Evolutionary conservation across 108 stramenopile genomes (phyloP).

Genomic region (Discostella stelligeroides): DNA sequence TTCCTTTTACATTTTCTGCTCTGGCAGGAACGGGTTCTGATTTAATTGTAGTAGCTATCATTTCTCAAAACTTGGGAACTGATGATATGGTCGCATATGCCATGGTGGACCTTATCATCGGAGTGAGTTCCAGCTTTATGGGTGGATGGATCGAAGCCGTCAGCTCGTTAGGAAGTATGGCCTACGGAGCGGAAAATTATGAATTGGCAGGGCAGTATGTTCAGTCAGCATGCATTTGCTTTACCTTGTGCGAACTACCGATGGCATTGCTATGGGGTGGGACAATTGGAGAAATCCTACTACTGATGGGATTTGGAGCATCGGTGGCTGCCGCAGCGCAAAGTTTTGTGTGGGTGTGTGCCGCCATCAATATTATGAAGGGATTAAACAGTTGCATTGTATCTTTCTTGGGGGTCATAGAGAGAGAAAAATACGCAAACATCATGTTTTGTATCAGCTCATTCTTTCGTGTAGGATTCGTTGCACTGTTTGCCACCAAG

Average conservation of each 20-base stretch:
- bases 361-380: constrained; percentile 10
- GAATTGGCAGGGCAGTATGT: constrained; percentile 33
- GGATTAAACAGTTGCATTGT: constrained; percentile 6
- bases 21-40: constrained; percentile 14
- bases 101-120: constrained; percentile 33
- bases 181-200: constrained; percentile 39
- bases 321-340: constrained; percentile 11
- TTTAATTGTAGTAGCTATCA: constrained; percentile 21
- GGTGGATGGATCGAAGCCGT: constrained; percentile 34
- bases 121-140: constrained; percentile 27
- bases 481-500: not conserved
- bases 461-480: constrained; percentile 15
- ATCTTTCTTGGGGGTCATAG: constrained; percentile 23
- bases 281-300: constrained; percentile 27
- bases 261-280: constrained; percentile 19
- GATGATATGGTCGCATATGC: constrained; percentile 44
- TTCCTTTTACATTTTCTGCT: constrained; percentile 30
- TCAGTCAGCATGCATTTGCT: constrained; percentile 19
- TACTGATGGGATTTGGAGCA: constrained; percentile 37
- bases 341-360: constrained; percentile 28
- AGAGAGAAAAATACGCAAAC: constrained; percentile 13
- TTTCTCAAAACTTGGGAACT: constrained; percentile 36
- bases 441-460: constrained; percentile 6
- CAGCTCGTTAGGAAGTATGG: constrained; percentile 35
- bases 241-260: constrained; percentile 28